Percentiles rank a stretch among this genome's conserved stretches.
Evolutionary conservation across 2,329 filamentous ascomycete genomes (phyloP).

Genomic region (Colletotrichum falcatum): DNA sequence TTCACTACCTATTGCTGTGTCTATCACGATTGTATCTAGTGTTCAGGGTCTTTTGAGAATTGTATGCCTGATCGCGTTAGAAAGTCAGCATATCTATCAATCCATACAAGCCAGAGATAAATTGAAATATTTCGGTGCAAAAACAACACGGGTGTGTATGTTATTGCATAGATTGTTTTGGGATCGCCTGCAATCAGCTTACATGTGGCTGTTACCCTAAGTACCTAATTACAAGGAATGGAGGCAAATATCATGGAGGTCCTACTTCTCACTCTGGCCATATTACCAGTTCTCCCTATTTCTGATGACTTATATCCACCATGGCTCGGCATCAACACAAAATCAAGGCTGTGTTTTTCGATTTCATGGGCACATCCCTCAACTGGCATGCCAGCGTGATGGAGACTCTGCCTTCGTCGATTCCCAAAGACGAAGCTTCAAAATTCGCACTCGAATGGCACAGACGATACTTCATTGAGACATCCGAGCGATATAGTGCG

Average conservation of each 20-base stretch:
- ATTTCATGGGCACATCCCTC: conserved; percentile 70
- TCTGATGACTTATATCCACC: too few relatives aligned
- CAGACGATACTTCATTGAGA: conserved; percentile 60
- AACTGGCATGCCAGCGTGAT: conserved; percentile 62
- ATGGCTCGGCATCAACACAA: background rate
- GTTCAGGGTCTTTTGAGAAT: too few relatives aligned
- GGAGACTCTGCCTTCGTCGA: conserved; percentile 49
- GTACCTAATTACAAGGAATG: background rate
- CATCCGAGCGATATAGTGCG: conserved; percentile 51
- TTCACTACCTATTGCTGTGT: too few relatives aligned
- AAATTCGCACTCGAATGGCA: conserved; percentile 64
- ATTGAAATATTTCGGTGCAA: background rate
- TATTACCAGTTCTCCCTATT: too few relatives aligned
- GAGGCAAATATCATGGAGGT: too few relatives aligned
- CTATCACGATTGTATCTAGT: too few relatives aligned
- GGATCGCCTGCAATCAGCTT: background rate
- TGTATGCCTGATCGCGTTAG: too few relatives aligned
- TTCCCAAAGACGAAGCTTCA: conserved; percentile 50
- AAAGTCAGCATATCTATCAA: background rate
- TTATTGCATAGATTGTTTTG: too few relatives aligned
- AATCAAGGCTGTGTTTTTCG: conserved; percentile 64
- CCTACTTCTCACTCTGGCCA: too few relatives aligned
- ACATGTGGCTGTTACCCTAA: too few relatives aligned
- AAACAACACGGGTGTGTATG: background rate
- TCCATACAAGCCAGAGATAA: background rate